Evolutionary conservation across 768 basidiomycete species (phyloP).

Genomic region (Mycena olivaceomarginata): DNA sequence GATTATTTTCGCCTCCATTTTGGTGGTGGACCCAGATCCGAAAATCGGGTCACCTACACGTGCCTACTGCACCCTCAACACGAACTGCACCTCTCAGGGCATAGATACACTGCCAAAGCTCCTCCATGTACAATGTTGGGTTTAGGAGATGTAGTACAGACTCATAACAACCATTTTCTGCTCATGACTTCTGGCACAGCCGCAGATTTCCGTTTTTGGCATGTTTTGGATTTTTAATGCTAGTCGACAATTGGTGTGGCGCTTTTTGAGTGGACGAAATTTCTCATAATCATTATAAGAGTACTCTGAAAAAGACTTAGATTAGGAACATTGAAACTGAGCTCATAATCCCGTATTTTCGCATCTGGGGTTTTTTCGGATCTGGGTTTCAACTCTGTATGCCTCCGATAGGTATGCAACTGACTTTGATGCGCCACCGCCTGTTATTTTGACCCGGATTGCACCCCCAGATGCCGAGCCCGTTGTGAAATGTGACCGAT

Average conservation of each 20-base stretch:
- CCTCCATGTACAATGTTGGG: neutral
- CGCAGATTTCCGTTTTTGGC: neutral
- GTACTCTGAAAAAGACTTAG: conserved; percentile 11
- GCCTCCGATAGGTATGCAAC: too few species aligned
- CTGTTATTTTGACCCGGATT: too few species aligned
- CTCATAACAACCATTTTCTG: conserved; percentile 19
- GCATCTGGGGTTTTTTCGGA: conserved; percentile 8
- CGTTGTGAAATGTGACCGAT: too few species aligned
- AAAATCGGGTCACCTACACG: neutral
- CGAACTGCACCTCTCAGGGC: conserved; percentile 1
- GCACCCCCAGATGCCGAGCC: too few species aligned
- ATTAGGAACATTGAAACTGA: neutral
- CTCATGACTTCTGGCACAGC: conserved; percentile 18
- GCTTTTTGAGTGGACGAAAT: conserved; percentile 6
- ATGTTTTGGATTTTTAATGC: conserved; percentile 14
- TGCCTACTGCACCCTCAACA: conserved; percentile 16
- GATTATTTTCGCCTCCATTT: too few species aligned
- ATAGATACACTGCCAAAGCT: conserved; percentile 9
- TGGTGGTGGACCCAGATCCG: too few species aligned
- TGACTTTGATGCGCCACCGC: too few species aligned
- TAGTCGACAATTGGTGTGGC: conserved; percentile 3
- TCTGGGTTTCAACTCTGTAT: too few species aligned
- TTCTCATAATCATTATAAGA: conserved; percentile 4
- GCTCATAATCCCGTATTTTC: neutral
- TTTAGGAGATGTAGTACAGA: conserved; percentile 12